phyloP scores from a whole-genome alignment of 2,329 filamentous ascomycete species.

The Aspergillus proliferans region DNA sequence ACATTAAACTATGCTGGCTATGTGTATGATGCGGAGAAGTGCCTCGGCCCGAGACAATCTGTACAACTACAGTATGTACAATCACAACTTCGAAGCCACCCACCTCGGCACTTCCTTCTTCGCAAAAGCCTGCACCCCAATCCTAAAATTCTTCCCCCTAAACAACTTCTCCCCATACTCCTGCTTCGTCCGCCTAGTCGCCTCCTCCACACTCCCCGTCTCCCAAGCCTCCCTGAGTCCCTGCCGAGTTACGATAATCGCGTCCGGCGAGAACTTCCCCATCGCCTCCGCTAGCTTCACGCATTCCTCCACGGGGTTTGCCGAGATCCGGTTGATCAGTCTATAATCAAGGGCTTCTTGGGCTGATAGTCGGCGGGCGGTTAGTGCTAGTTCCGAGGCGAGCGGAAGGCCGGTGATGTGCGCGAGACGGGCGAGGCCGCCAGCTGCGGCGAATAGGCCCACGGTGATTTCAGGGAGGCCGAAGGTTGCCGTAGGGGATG shows the following conservation, averaged over 20 bases:
- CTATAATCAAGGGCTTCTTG: slow-evolving; percentile 57
- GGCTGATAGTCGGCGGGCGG: slow-evolving; percentile 55
- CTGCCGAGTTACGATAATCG: slow-evolving; percentile 64
- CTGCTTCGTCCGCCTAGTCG: slow-evolving; percentile 74
- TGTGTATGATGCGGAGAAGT: not conserved
- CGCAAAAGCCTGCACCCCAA: slow-evolving; percentile 57
- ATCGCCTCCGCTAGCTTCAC: slow-evolving; percentile 56
- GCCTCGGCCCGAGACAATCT: not conserved
- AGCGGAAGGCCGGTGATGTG: slow-evolving; percentile 62
- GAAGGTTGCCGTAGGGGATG: slow-evolving; percentile 52
- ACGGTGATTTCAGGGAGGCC: slow-evolving; percentile 65
- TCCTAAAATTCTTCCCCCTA: slow-evolving; percentile 86
- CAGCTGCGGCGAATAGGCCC: slow-evolving; percentile 65
- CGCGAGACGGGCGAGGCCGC: slow-evolving; percentile 61
- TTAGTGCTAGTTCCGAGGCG: slow-evolving; percentile 68
- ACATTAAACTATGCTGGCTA: not conserved
- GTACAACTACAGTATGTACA: not conserved
- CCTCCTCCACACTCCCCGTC: slow-evolving; percentile 55
- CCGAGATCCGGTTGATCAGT: slow-evolving; percentile 61
- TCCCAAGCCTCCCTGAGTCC: slow-evolving; percentile 68
- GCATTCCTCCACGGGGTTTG: slow-evolving; percentile 71
- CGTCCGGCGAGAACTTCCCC: slow-evolving; percentile 62
- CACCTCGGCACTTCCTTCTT: slow-evolving; percentile 83
- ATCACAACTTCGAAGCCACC: slow-evolving; percentile 40
- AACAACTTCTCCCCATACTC: slow-evolving; percentile 78